Percentiles rank a stretch among this genome's conserved stretches.
Evolutionary conservation across 257 asterid species (phyloP).

Genomic region (Craterostigma plantagineum): DNA sequence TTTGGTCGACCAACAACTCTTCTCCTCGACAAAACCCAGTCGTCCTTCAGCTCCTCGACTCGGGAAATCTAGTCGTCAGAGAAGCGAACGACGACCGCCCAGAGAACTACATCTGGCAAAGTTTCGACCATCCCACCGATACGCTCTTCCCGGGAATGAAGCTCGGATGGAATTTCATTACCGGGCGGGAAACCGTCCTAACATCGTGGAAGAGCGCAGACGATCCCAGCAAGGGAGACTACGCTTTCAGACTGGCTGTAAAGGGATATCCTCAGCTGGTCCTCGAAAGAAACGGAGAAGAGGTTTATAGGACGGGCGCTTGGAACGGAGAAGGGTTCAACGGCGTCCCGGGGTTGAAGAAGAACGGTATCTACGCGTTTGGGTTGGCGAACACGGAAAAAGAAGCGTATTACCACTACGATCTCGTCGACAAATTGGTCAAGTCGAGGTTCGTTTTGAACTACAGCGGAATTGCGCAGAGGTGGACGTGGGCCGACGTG

Average conservation of each 20-base stretch:
- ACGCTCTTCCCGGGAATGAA: conserved; percentile 82
- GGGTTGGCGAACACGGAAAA: conserved; percentile 16
- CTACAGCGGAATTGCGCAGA: conserved; percentile 21
- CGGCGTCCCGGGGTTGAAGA: conserved; percentile 80
- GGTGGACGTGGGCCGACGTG: conserved; percentile 47
- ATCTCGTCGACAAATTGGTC: conserved; percentile 21
- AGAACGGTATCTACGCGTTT: conserved; percentile 23
- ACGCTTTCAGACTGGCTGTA: conserved; percentile 34
- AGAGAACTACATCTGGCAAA: conserved; percentile 42
- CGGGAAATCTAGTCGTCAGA: conserved; percentile 45
- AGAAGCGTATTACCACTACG: conserved; percentile 28
- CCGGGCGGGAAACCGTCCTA: conserved; percentile 30
- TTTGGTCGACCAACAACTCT: conserved; percentile 31
- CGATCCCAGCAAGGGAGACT: conserved; percentile 65
- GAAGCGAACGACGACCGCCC: conserved; percentile 11
- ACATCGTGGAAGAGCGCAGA: conserved; percentile 50
- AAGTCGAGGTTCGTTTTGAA: conserved; percentile 36
- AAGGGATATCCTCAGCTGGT: conserved; percentile 46
- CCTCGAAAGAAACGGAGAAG: conserved; percentile 9
- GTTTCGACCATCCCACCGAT: conserved; percentile 71
- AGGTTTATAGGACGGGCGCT: conserved; percentile 62
- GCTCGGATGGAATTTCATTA: conserved; percentile 71
- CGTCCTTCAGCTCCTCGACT: conserved; percentile 38
- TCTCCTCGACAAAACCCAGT: conserved; percentile 19
- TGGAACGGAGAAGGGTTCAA: conserved; percentile 82